These are phyloP conservation scores for Urtica urens DNA, from an alignment of 306 rosid genomes.

Conservation along the genomic window DNA sequence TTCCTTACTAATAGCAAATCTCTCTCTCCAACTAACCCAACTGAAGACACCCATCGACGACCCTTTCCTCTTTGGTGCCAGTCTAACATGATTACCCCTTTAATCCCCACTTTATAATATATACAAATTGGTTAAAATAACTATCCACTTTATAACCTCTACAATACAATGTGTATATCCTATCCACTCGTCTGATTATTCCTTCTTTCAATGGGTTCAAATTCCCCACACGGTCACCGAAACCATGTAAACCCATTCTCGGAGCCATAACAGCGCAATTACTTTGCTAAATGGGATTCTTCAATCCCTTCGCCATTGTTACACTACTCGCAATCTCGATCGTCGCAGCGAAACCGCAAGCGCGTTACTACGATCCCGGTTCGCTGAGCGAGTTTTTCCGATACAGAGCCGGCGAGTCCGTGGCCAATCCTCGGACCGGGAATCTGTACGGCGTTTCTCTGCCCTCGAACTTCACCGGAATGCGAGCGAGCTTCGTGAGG, in stretches of 20 bases:
- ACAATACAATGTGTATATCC: not conserved
- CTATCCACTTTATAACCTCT: constrained; percentile 12
- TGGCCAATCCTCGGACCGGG: constrained; percentile 38
- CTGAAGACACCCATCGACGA: constrained; percentile 5
- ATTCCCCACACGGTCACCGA: not conserved
- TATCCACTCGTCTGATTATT: too few species aligned
- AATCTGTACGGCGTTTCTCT: constrained; percentile 37
- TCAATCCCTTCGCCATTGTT: not conserved
- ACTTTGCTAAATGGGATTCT: constrained; percentile 46
- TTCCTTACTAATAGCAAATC: constrained; percentile 11
- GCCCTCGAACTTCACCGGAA: constrained; percentile 65
- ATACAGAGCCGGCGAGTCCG: constrained; percentile 24
- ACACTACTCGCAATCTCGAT: not conserved
- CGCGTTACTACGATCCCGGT: constrained; percentile 15
- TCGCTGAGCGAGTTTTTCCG: constrained; percentile 34
- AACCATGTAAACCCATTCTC: constrained; percentile 13
- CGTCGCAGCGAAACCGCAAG: too few species aligned
- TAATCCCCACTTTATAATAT: constrained; percentile 10
- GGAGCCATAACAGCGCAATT: too few species aligned
- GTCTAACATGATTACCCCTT: constrained; percentile 16
- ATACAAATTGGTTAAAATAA: not conserved
- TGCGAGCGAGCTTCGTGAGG: constrained; percentile 41
- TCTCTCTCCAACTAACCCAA: constrained; percentile 24
- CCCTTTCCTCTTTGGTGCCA: constrained; percentile 16
- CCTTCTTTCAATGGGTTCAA: not conserved